A percentile compares a stretch with the other conserved stretches of the same genome.
phyloP scores from a whole-genome alignment of 768 basidiomycete species.

The Boletus edulis region DNA sequence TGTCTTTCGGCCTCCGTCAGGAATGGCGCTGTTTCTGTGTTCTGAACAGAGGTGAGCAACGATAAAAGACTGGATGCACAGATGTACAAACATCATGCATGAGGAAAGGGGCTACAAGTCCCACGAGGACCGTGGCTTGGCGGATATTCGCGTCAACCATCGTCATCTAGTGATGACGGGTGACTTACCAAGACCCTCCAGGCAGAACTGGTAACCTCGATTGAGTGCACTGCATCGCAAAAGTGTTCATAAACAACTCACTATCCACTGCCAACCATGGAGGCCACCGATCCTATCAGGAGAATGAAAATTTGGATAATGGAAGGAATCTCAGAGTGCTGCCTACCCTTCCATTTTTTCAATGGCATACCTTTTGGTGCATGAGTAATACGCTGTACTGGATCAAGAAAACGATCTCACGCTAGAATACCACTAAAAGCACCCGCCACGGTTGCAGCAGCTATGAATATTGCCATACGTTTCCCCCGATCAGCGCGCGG shows the following conservation, averaged over 20 bases:
- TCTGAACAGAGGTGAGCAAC: not conserved
- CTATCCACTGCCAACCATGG: constrained; percentile 1
- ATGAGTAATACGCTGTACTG: not conserved
- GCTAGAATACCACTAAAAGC: not conserved
- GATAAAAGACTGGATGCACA: not conserved
- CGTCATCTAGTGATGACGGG: not conserved
- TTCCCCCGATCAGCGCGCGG: not conserved
- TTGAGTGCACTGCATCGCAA: not conserved
- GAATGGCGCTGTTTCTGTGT: not conserved
- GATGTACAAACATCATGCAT: not conserved
- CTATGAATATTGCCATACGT: not conserved
- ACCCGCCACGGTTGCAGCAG: not conserved
- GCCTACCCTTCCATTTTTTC: not conserved
- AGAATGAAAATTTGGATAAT: not conserved
- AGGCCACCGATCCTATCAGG: not conserved
- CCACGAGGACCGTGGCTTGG: not conserved
- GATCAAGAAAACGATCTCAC: not conserved
- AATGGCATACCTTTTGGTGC: not conserved
- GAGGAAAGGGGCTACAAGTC: not conserved
- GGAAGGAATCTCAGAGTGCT: not conserved
- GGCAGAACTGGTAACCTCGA: not conserved
- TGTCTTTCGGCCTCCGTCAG: not conserved
- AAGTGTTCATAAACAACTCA: not conserved
- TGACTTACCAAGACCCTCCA: not conserved
- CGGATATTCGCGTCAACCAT: not conserved